These are phyloP conservation scores for Tolypocladium tundrense DNA, from an alignment of 2,329 filamentous ascomycete genomes.

Conservation along the genomic window DNA sequence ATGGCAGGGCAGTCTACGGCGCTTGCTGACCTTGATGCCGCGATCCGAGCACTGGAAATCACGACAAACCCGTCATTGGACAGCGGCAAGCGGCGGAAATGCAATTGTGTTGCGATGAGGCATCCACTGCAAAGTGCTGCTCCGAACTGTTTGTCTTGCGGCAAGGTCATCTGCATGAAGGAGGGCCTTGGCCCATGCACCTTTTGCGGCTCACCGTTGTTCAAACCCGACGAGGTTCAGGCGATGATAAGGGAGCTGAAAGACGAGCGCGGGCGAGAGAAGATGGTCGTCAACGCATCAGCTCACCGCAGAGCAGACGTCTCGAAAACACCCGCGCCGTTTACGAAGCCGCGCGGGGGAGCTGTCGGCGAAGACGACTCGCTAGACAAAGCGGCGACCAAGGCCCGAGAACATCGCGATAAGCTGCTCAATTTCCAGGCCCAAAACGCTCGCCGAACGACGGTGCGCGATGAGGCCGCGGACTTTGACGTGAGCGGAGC, in stretches of 20 bases:
- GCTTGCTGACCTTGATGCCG: slow-evolving; percentile 62
- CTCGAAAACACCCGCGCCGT: slow-evolving; percentile 48
- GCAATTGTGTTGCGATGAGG: slow-evolving; percentile 77
- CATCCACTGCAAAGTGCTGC: slow-evolving; percentile 86
- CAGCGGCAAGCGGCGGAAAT: slow-evolving; percentile 50
- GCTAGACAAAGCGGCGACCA: slow-evolving; percentile 49
- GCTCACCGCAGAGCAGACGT: slow-evolving; percentile 58
- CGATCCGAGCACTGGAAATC: slow-evolving; percentile 83
- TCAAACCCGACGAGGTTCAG: slow-evolving; percentile 65
- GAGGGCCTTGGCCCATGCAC: slow-evolving; percentile 93
- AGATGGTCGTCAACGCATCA: slow-evolving; percentile 70
- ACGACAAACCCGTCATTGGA: slow-evolving; percentile 72
- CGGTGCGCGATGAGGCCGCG: slow-evolving; percentile 73
- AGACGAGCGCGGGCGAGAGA: slow-evolving; percentile 78
- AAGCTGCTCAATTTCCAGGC: slow-evolving; percentile 73
- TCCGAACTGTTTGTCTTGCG: slow-evolving; percentile 85
- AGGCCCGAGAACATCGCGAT: slow-evolving; percentile 70
- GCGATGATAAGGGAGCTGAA: slow-evolving; percentile 76
- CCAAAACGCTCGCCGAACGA: slow-evolving; percentile 75
- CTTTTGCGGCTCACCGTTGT: slow-evolving; percentile 67
- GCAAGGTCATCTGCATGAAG: slow-evolving; percentile 90
- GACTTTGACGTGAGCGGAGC: slow-evolving; percentile 45
- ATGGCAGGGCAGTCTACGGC: slow-evolving; percentile 75
- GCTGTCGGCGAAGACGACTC: slow-evolving; percentile 18
- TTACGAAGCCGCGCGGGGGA: slow-evolving; percentile 35